Conservation (phyloP, 2,329 filamentous ascomycete genomes). For the Purpureocillium lavendulum region DNA sequence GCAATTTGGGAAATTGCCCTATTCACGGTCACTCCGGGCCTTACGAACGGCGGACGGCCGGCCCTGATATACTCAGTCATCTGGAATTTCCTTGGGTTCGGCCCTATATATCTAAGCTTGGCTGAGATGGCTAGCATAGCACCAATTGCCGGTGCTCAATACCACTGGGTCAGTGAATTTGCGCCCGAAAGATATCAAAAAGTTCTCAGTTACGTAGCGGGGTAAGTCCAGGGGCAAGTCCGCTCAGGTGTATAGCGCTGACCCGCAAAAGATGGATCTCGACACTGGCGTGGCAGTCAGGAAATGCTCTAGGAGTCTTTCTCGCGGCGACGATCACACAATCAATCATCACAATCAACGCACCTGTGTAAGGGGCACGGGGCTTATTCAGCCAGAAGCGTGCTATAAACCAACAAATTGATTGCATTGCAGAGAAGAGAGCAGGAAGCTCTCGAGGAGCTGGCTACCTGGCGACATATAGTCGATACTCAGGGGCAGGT, state of each 20-base stretch:
- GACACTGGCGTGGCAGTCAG: no score
- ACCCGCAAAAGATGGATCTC: neutral
- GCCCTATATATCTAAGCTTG: conserved; percentile 7
- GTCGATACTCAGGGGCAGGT: no score
- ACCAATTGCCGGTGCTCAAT: conserved; percentile 12
- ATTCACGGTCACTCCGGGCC: conserved; percentile 2
- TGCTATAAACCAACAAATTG: no score
- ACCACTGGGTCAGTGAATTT: conserved; percentile 10
- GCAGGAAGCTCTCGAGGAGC: no score
- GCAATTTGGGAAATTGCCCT: conserved; percentile 3
- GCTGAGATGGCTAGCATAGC: conserved; percentile 11
- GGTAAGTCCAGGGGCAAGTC: conserved; percentile 1
- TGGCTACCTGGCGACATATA: no score
- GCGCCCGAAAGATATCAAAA: conserved; percentile 4
- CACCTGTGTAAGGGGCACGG: no score
- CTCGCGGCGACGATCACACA: no score
- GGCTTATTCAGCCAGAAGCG: no score
- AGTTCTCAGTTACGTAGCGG: conserved; percentile 3
- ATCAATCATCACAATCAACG: no score
- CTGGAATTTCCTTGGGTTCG: conserved; percentile 5
- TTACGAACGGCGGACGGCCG: conserved; percentile 4
- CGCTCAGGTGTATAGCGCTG: neutral
- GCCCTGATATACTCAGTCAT: conserved; percentile 1
- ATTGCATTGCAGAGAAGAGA: no score
- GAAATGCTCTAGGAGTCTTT: no score